Evolutionary conservation across 2,329 filamentous ascomycete species (phyloP).

Genomic region (Arachnomyces sp.): DNA sequence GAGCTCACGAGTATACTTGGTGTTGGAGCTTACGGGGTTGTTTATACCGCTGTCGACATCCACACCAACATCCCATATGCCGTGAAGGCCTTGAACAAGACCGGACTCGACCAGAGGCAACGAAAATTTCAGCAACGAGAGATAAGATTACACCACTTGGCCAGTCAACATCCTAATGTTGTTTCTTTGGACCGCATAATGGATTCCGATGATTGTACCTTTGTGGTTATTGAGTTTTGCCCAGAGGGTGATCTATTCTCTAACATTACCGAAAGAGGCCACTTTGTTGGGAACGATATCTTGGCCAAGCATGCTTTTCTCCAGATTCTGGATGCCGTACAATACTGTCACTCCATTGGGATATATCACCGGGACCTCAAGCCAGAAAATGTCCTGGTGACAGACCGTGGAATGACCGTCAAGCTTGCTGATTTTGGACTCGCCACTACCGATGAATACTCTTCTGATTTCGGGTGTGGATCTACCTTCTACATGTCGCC

Average conservation of each 20-base stretch:
- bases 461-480: slow-evolving; percentile 92
- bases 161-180: slow-evolving; percentile 83
- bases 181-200: slow-evolving; percentile 91
- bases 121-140: slow-evolving; percentile 86
- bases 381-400: slow-evolving; percentile 94
- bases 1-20: slow-evolving; percentile 80
- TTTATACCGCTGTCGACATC: slow-evolving; percentile 82
- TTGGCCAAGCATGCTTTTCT: slow-evolving; percentile 82
- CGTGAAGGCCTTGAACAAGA: slow-evolving; percentile 93
- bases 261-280: slow-evolving; percentile 91
- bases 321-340: slow-evolving; percentile 92
- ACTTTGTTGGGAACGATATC: slow-evolving; percentile 86
- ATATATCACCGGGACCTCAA: slow-evolving; percentile 98
- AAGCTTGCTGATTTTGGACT: slow-evolving; percentile 97
- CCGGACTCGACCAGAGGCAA: slow-evolving; percentile 80
- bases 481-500: slow-evolving; percentile 99
- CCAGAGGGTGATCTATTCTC: slow-evolving; percentile 93
- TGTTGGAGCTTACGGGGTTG: slow-evolving; percentile 91
- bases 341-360: slow-evolving; percentile 84
- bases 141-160: slow-evolving; percentile 82
- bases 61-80: slow-evolving; percentile 76
- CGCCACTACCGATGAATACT: slow-evolving; percentile 72
- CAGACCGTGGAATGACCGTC: slow-evolving; percentile 77
- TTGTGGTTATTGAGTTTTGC: slow-evolving; percentile 93
- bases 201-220: slow-evolving; percentile 85